Percentiles rank a stretch among this genome's conserved stretches.
These are phyloP conservation scores for Tetrahymena malaccensis DNA, from an alignment of 73 alveolate genomes.

Conservation along the genomic window DNA sequence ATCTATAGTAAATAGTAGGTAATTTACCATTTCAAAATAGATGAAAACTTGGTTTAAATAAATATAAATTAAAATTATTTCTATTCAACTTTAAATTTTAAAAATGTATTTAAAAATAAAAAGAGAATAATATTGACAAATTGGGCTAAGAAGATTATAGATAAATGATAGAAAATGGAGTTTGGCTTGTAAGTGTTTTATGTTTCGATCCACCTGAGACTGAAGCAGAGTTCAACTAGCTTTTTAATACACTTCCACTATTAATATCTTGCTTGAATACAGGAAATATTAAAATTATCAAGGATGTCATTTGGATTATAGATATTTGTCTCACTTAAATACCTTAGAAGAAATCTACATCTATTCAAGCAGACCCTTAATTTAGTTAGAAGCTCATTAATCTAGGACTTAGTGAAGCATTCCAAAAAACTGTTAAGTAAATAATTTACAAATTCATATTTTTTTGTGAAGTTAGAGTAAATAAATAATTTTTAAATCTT, in stretches of 20 bases:
- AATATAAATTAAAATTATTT: not conserved
- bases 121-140: not conserved
- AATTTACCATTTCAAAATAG: not conserved
- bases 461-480: no score
- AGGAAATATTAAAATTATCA: not conserved
- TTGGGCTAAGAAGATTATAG: not conserved
- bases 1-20: not conserved
- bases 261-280: not conserved
- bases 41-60: not conserved
- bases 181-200: not conserved
- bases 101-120: not conserved
- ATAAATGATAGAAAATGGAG: not conserved
- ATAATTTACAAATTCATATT: no score
- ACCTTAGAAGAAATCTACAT: not conserved
- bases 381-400: not conserved
- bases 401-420: not conserved
- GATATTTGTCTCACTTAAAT: not conserved
- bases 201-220: not conserved
- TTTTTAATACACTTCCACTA: not conserved
- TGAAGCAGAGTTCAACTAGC: not conserved
- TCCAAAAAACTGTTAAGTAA: not conserved
- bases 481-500: no score
- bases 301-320: not conserved
- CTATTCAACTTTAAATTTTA: not conserved
- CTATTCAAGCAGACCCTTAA: not conserved